Evolutionary conservation across 306 rosid species (phyloP), one percentile per base, ranked within the genome.

Genomic region (Cucumis melo): DNA sequence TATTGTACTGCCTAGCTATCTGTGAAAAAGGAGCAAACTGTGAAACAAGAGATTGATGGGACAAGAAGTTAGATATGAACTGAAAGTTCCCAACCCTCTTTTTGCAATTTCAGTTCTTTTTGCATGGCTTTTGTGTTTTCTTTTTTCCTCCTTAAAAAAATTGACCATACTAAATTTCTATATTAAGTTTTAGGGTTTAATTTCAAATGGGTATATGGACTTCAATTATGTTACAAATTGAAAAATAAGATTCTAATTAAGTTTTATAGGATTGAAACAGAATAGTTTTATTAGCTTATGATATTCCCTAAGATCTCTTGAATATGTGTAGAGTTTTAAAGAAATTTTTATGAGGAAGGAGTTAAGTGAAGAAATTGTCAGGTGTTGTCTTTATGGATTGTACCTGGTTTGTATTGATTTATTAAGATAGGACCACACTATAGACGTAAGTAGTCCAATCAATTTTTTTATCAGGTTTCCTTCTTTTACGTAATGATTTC

Each of bases 41-140:
- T 38, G 50, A 80, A 78, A 80, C 44, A 44, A 77, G 63, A 74
- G 81, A 64, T 48, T 61, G 73, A 80, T 80, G 82, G 82, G 87
- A 85, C 96, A 81, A 83, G 39, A 79, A 89, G 85, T 93, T 93
- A 66, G 79, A 85, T 85, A 55, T 86, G 75, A 91, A 89, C 91
- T 89, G 85, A 85, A 87, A 83, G 73, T 87, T 87, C 64, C 78
- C 74, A 82, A 82, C 36, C 75, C 78, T 62, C 80, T 66, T 80
- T 84, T 85, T 71, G 73, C 85, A 59, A 79, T 76, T 83, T 68
- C 50, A 70, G 53, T 85, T 84, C 87, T 77, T 79, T 91, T 89
- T 84, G 84, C 93, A 83, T 89, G 88, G 10, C 48, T 56, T 21
- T 76, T 63, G 32, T 23, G 13, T 64, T 20, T 54, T 20, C 46